These are phyloP conservation scores for Arachis monticola DNA, from an alignment of 331 rosid genomes.

Conservation along the genomic window DNA sequence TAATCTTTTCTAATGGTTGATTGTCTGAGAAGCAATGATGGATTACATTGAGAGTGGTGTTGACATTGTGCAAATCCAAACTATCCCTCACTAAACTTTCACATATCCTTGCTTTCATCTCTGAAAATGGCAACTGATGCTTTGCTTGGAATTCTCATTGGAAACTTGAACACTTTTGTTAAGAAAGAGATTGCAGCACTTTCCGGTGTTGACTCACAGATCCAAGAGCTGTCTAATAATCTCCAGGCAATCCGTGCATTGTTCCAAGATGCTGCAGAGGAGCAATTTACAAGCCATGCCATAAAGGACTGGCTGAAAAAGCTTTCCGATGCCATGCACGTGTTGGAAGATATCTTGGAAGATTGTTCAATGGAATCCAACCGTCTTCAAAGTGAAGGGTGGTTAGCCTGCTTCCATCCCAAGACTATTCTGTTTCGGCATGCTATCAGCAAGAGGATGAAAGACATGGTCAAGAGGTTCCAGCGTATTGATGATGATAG, in stretches of 20 bases:
- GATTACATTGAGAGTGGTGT: too few relatives aligned
- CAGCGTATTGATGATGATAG: background rate
- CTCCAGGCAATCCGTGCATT: slow-evolving; percentile 33
- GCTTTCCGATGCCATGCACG: slow-evolving; percentile 25
- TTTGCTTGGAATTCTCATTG: slow-evolving; percentile 6
- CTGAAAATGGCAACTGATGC: slow-evolving; percentile 21
- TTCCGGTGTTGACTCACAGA: slow-evolving; percentile 31
- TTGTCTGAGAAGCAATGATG: too few relatives aligned
- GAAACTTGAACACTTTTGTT: background rate
- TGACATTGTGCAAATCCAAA: background rate
- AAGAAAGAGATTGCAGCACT: slow-evolving; percentile 4
- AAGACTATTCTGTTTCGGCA: background rate
- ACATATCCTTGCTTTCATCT: background rate
- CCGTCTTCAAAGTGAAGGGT: too few relatives aligned
- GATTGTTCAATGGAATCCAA: too few relatives aligned
- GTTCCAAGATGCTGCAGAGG: slow-evolving; percentile 50
- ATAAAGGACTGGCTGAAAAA: slow-evolving; percentile 11
- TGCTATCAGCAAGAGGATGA: background rate
- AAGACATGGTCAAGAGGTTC: background rate
- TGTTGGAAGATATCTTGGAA: slow-evolving; percentile 44
- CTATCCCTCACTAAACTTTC: background rate
- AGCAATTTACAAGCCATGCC: slow-evolving; percentile 18
- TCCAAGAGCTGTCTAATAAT: slow-evolving; percentile 18
- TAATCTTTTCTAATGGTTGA: too few relatives aligned
- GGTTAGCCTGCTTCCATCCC: background rate